Percentiles rank a stretch among this genome's conserved stretches.
phyloP scores from a whole-genome alignment of 495 filamentous ascomycete species.

The Daldinia childiae region DNA sequence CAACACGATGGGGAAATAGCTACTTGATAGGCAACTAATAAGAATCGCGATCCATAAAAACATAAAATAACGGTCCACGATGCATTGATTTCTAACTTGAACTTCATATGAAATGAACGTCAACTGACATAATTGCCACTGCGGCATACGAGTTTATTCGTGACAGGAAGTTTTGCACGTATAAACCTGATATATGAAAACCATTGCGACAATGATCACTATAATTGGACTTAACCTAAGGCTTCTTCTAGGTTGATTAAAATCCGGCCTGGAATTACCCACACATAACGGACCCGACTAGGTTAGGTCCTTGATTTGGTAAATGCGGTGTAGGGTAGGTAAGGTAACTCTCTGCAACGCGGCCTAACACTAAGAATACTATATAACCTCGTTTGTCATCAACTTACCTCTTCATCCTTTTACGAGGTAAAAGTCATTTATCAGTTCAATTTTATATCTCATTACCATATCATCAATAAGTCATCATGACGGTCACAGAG shows the following conservation, averaged over 20 bases:
- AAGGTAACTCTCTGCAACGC: background rate
- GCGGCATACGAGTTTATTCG: no score
- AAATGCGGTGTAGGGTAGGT: background rate
- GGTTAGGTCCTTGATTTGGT: background rate
- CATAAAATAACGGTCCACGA: no score
- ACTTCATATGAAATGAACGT: no score
- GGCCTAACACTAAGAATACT: background rate
- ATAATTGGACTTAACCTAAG: no score
- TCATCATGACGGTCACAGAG: conserved; percentile 63
- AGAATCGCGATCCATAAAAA: no score
- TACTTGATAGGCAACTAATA: no score
- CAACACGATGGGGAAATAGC: no score
- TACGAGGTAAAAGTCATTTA: background rate
- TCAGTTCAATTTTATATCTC: background rate
- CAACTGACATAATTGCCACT: no score
- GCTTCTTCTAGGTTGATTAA: background rate
- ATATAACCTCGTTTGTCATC: background rate
- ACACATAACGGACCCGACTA: background rate
- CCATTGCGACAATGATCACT: no score
- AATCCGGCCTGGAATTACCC: background rate
- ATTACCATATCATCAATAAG: background rate
- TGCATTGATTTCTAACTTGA: no score
- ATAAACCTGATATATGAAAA: no score
- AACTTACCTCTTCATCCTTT: background rate
- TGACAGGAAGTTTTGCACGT: no score